Conservation (phyloP, 176 grass and related monocot species). For the Neostapfia colusana region DNA sequence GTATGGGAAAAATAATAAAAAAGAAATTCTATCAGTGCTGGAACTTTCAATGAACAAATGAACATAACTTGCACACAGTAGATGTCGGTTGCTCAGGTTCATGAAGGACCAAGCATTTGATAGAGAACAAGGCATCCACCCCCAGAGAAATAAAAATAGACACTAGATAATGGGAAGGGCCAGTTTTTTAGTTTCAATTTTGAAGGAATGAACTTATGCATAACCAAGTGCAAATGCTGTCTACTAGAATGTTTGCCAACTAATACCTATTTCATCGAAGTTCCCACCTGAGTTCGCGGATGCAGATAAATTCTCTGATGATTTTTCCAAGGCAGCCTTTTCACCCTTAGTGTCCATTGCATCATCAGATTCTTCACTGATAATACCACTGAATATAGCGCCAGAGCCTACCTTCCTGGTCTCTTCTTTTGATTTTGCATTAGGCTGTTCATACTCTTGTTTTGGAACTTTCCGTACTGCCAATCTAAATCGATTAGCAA, state of each 20-base stretch:
- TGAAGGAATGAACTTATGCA: conserved; percentile 16
- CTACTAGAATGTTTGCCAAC: conserved; percentile 21
- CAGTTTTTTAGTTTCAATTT: not conserved
- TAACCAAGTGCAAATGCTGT: conserved; percentile 20
- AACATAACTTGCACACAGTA: not conserved
- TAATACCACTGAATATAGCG: conserved; percentile 40
- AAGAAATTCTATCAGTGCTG: not conserved
- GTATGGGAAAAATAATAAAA: conserved; percentile 10
- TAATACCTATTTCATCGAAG: conserved; percentile 37
- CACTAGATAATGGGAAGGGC: not conserved
- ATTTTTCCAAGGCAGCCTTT: conserved; percentile 34
- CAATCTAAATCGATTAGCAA: conserved; percentile 41
- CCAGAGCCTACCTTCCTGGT: conserved; percentile 21
- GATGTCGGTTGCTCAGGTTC: not conserved
- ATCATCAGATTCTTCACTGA: conserved; percentile 56
- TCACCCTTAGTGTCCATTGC: conserved; percentile 35
- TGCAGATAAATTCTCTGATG: conserved; percentile 42
- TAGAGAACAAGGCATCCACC: not conserved
- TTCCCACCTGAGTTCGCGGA: conserved; percentile 54
- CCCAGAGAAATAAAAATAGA: conserved; percentile 8
- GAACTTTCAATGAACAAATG: not conserved
- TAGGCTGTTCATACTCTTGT: conserved; percentile 39
- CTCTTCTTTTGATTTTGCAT: conserved; percentile 39
- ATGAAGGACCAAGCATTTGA: conserved; percentile 1
- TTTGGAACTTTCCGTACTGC: conserved; percentile 65